Evolutionary conservation across 2,329 filamentous ascomycete genomes (phyloP).

Genomic region (Alternaria dauci): DNA sequence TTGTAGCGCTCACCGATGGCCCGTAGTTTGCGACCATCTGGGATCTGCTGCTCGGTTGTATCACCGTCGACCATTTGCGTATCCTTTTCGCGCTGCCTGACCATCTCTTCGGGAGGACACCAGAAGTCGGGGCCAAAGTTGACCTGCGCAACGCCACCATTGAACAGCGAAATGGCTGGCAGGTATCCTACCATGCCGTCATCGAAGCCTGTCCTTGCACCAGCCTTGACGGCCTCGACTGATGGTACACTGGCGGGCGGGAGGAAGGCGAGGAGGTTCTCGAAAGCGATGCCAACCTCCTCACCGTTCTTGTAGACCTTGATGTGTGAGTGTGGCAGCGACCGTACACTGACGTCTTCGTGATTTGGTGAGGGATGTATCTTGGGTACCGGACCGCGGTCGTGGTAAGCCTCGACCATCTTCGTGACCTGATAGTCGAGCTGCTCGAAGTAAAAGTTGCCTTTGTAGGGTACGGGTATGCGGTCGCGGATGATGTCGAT

Average conservation of each 20-base stretch:
- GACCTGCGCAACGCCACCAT: constrained; percentile 87
- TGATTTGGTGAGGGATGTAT: constrained; percentile 81
- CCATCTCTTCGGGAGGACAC: constrained; percentile 75
- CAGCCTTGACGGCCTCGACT: constrained; percentile 71
- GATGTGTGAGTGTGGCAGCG: constrained; percentile 84
- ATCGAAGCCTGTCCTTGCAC: constrained; percentile 85
- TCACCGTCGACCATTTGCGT: constrained; percentile 40
- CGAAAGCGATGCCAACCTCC: constrained; percentile 85
- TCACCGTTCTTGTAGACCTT: constrained; percentile 93
- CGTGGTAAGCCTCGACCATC: constrained; percentile 75
- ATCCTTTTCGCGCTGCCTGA: constrained; percentile 49
- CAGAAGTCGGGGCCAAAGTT: constrained; percentile 96
- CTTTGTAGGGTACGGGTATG: constrained; percentile 92
- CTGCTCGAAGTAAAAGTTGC: constrained; percentile 92
- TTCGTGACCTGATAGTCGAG: constrained; percentile 89
- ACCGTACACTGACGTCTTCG: constrained; percentile 76
- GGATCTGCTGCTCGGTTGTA: constrained; percentile 22
- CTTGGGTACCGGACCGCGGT: constrained; percentile 61
- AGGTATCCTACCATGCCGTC: constrained; percentile 97
- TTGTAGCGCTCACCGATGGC: constrained; percentile 81
- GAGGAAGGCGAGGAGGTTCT: constrained; percentile 86
- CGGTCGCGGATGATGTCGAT: constrained; percentile 92
- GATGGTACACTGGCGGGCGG: constrained; percentile 84
- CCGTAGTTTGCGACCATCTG: constrained; percentile 55
- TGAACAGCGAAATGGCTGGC: constrained; percentile 90